Evolutionary conservation across 768 basidiomycete genomes (phyloP), one percentile per base, ranked within the genome.

Genomic region (Mycena chlorophos): DNA sequence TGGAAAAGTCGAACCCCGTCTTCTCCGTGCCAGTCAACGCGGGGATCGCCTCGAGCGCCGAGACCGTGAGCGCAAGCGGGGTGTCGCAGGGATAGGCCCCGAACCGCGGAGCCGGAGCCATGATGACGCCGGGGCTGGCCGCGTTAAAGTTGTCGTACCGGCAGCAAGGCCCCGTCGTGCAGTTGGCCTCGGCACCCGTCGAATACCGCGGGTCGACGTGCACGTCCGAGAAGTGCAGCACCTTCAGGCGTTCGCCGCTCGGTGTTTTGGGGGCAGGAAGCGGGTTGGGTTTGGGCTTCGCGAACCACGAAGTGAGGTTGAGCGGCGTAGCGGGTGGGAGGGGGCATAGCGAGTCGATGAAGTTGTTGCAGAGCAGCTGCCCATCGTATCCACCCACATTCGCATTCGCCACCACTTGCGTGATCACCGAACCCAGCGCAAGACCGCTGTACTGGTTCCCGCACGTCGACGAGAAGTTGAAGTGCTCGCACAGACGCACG

Each of bases 181-280:
- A 91, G 63, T 89, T 87, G 10, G 83, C 87, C 70, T 89, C 88
- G 2, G 87, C 72, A 20, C 85, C 83, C 22, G 80, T 89, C 23
- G 84, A 76, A 63, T 81, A 89, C 22, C 88, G 79, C 34, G 88
- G 85, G 67, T 91, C 89, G 49, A 91, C 70, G 66, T 90, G 89
- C 54, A 88, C 75, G 64, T 91, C 89, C 1, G 87, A 88, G n/a
- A 91, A 53, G 65, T 91, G 89, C 54, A 91, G 69, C 0, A 90
- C 83, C 66, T 88, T 89, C 39, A 89, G 71, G 31, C 82, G 76
- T 63, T 87, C 69, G 13, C 88, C 88, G 40, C 82, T 87, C 16
- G 79, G 78, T 65, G 76, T 75, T 66, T 78, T 86, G 0, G 76
- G 75, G 8, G 73, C 57, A n/a, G 86, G 87, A 13, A 85, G 76